phyloP scores from a whole-genome alignment of 2,329 filamentous ascomycete genomes.

The Penicillium concentricum region DNA sequence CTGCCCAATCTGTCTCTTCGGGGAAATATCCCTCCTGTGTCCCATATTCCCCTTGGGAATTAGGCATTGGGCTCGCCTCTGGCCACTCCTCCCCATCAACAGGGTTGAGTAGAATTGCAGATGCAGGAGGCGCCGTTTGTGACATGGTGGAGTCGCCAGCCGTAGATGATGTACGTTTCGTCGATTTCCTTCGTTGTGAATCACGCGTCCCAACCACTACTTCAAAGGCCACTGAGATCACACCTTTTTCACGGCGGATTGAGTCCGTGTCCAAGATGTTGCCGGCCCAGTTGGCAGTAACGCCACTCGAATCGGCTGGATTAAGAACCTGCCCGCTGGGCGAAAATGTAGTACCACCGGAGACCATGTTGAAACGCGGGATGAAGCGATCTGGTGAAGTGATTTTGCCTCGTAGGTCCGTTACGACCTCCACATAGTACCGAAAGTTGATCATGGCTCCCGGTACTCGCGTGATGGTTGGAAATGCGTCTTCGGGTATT shows the following conservation, averaged over 20 bases:
- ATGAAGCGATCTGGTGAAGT: slow-evolving; percentile 69
- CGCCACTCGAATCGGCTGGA: slow-evolving; percentile 32
- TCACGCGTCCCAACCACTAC: slow-evolving; percentile 84
- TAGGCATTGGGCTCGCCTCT: slow-evolving; percentile 22
- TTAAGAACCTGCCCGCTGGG: slow-evolving; percentile 39
- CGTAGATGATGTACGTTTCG: slow-evolving; percentile 30
- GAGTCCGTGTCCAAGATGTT: slow-evolving; percentile 85
- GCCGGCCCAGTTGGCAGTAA: slow-evolving; percentile 47
- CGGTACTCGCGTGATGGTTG: slow-evolving; percentile 84
- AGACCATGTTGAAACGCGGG: slow-evolving; percentile 54
- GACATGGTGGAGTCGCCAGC: slow-evolving; percentile 32
- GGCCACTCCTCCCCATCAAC: slow-evolving; percentile 31
- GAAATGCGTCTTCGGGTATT: slow-evolving; percentile 86
- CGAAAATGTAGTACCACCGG: slow-evolving; percentile 45
- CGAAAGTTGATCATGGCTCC: slow-evolving; percentile 94
- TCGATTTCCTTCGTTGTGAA: slow-evolving; percentile 58
- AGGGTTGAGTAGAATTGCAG: slow-evolving; percentile 11
- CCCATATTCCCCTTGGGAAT: slow-evolving; percentile 20
- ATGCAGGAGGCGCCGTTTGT: slow-evolving; percentile 12
- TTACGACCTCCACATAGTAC: slow-evolving; percentile 88
- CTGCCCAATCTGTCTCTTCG: slow-evolving; percentile 27
- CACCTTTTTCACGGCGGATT: slow-evolving; percentile 82
- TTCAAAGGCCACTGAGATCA: slow-evolving; percentile 84
- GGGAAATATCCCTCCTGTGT: slow-evolving; percentile 14
- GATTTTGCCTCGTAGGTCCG: slow-evolving; percentile 86